phyloP scores from a whole-genome alignment of 169 alveolate genomes.

The Plasmodium vinckei region DNA sequence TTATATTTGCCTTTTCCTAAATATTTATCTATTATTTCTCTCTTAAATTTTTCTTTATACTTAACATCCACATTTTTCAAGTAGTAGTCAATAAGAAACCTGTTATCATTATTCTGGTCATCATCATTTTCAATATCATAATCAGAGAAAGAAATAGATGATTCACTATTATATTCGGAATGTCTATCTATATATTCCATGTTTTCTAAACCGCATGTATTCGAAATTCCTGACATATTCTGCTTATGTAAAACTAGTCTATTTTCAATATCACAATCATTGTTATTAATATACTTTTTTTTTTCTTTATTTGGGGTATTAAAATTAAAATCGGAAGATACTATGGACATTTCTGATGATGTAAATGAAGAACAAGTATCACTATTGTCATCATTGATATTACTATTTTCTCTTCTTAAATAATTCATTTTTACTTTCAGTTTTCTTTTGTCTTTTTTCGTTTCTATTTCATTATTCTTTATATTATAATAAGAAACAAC shows the following conservation, averaged over 20 bases:
- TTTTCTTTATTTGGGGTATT: constrained; percentile 1
- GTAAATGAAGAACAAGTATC: not conserved
- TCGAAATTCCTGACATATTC: not conserved
- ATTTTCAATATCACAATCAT: constrained; percentile 3
- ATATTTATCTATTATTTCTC: constrained; percentile 18
- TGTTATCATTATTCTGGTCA: not conserved
- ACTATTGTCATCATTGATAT: not conserved
- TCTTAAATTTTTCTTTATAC: constrained; percentile 19
- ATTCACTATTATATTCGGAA: constrained; percentile 40
- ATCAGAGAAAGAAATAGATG: not conserved
- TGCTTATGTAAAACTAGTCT: not conserved
- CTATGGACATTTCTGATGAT: constrained; percentile 5
- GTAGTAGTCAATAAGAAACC: constrained; percentile 41
- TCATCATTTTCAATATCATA: not conserved
- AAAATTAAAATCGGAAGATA: constrained; percentile 23
- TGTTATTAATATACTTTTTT: not conserved
- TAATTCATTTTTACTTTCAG: constrained; percentile 20
- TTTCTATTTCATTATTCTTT: not conserved
- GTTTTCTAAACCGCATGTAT: not conserved
- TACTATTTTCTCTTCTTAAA: not conserved
- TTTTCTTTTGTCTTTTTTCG: not conserved
- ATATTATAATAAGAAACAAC: not conserved
- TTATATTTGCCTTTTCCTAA: constrained; percentile 50
- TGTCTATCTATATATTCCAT: constrained; percentile 34
- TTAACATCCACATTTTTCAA: constrained; percentile 13